Base-by-base conservation (phyloP, 2,329 filamentous ascomycete species). In the Grosmannia huntii region DNA sequence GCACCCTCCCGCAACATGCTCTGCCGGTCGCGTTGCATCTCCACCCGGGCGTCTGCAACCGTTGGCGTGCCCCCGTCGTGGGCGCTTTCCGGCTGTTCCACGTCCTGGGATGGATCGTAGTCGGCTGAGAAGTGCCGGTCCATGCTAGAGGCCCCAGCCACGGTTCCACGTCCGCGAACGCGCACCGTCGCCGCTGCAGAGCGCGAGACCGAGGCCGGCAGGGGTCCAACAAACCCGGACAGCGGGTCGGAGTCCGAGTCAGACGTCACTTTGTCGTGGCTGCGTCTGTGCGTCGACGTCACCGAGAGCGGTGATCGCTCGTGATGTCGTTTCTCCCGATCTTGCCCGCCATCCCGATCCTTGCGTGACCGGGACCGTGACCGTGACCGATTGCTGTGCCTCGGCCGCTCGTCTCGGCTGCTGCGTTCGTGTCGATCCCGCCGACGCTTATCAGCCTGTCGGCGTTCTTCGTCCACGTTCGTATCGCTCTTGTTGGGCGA, bases 1-100 rank as follows among this genome's bases (percentile, higher is more conserved):
- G 87, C 87, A 33, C 90, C 89, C 64, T 85, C 82, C 62, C 84
- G 78, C 65, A 83, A 84, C 82, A 87, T 90, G 63, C 84, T 85
- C 63, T 89, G 82, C n/a, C 89, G 83, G 68, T 95, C 90, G n/a
- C 53, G 59, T 19, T 55, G 49, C 62, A 62, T 58, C 46, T 61
- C 60, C 4, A 21, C 19, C 19, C 52, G 58, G 3, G 61, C 60
- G 10, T 63, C 62, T 1, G 59, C 59, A 5, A 56, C 48, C 0
- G 60, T 56, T 1, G 53, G 19, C 21, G 10, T 21, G 27, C 9
- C 12, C 21, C 41, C 56, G 12, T 1, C 23, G 7, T 10, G 23
- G 1, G 44, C 9, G 10, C 4, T n/a, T 23, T 52, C 48, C 11
- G 36, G 33, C 46, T 19, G 56, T 19, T 33, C 56, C 2, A 56